Percentiles rank a stretch among this genome's conserved stretches.
These are phyloP conservation scores for Tulasnella sp. DNA, from an alignment of 768 basidiomycete genomes.

Conservation along the genomic window DNA sequence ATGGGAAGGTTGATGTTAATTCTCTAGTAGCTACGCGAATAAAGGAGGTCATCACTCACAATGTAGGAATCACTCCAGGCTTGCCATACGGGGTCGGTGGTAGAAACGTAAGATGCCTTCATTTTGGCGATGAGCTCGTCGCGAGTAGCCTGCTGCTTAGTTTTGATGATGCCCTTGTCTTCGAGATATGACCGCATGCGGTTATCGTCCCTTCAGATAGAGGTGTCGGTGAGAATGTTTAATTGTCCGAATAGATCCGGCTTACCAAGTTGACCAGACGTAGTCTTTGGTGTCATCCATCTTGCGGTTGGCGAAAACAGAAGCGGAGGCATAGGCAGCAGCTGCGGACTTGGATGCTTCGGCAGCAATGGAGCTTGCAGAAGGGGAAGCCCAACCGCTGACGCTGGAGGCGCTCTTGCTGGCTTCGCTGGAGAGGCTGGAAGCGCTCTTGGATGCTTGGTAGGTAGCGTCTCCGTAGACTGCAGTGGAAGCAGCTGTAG, in stretches of 20 bases:
- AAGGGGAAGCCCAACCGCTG: slow-evolving; percentile 19
- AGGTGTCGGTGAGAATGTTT: background rate
- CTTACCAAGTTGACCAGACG: slow-evolving; percentile 75
- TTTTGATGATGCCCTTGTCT: slow-evolving; percentile 66
- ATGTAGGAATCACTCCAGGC: slow-evolving; percentile 86
- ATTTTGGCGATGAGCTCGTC: slow-evolving; percentile 68
- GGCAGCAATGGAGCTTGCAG: slow-evolving; percentile 29
- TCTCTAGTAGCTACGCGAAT: background rate
- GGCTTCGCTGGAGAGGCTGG: slow-evolving; percentile 32
- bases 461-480: slow-evolving; percentile 46
- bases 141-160: slow-evolving; percentile 57
- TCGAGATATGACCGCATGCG: slow-evolving; percentile 68
- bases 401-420: slow-evolving; percentile 23
- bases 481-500: slow-evolving; percentile 52
- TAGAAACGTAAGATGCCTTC: slow-evolving; percentile 60
- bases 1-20: background rate
- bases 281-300: slow-evolving; percentile 81
- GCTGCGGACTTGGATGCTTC: slow-evolving; percentile 44
- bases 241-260: background rate
- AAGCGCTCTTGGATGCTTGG: slow-evolving; percentile 40
- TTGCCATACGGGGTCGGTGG: slow-evolving; percentile 66
- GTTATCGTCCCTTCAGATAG: slow-evolving; percentile 52
- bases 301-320: slow-evolving; percentile 36
- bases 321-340: slow-evolving; percentile 14
- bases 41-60: slow-evolving; percentile 42